Evolutionary conservation across 495 filamentous ascomycete genomes (phyloP), one percentile per base, ranked within the genome.

Genomic region (Neurospora tetraspora): DNA sequence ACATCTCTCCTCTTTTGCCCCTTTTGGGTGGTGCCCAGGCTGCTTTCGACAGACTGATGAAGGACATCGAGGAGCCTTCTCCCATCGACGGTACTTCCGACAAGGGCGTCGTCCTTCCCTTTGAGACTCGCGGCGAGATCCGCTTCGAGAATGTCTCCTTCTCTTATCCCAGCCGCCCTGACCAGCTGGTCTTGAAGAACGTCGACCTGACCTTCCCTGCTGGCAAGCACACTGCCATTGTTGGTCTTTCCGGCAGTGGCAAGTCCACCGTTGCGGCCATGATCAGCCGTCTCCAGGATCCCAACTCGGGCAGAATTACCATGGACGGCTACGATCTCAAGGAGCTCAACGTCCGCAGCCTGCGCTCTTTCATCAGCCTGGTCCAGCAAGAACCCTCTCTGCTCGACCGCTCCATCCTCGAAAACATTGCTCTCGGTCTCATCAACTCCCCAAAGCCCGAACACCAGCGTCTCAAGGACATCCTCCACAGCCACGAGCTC

Each of bases 241-340:
- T 80, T 3, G 89, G 78, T 27, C 74, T 78, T 0, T 78, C 77
- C 0, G 78, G 78, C 0, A 77, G 92, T 72, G 91, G 95, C 72
- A 99, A 99, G 82, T 93, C 90, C 78, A 98, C 94, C 5, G 91
- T 98, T 20, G 91, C 97, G 34, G 93, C 93, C 6, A 83, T 98
- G 14, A 89, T 97, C 20, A 93, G 95, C 80, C 87, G 95, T 27
- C 96, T 97, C 77, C 97, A 98, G 76, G 88, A 93, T 73, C 93
- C 94, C 16, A 90, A 94, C 37, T 87, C 85, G 34, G 94, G 94
- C 42, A 81, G 88, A 39, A 88, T 97, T 6, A 84, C 90, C 43
- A 83, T 97, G 31, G 94, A 97, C 77, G 94, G 92, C 7, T 89
- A 92, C 75, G 91, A 94, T 76, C 86, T 97, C 34, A 88, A 86